phyloP scores from a whole-genome alignment of 345 rosid species.

The Lepidium aucheri region DNA sequence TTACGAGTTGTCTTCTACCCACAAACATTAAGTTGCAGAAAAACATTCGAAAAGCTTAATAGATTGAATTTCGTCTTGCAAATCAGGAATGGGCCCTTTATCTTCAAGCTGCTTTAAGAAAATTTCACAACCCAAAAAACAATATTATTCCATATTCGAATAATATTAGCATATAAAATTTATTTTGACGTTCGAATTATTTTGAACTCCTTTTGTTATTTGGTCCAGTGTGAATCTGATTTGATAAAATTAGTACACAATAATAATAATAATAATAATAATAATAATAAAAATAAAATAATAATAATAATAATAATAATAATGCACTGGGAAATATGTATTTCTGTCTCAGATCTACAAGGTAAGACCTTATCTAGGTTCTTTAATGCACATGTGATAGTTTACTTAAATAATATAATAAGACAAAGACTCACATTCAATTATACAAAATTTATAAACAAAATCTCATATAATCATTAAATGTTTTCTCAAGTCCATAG shows the following conservation, averaged over 20 bases:
- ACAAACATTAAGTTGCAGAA: background rate
- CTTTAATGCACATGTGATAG: background rate
- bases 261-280: background rate
- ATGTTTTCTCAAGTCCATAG: background rate
- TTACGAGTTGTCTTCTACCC: background rate
- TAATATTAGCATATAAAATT: background rate
- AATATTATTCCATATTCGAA: background rate
- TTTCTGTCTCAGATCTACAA: background rate
- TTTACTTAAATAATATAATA: background rate
- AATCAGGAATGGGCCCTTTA: slow-evolving; percentile 4
- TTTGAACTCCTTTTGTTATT: background rate
- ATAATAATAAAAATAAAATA: too few species aligned
- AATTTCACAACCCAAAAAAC: background rate
- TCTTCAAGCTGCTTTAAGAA: background rate
- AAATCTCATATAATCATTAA: background rate
- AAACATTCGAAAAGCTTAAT: background rate
- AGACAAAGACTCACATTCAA: background rate
- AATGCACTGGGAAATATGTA: background rate
- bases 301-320: background rate
- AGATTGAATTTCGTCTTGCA: background rate
- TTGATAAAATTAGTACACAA: background rate
- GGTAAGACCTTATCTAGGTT: background rate
- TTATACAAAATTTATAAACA: background rate
- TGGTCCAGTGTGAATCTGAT: background rate
- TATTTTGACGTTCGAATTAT: background rate